Percentiles rank a stretch among this genome's conserved stretches.
Evolutionary conservation across 169 alveolate genomes (phyloP).

Genomic region (Cryptosporidium ryanae): DNA sequence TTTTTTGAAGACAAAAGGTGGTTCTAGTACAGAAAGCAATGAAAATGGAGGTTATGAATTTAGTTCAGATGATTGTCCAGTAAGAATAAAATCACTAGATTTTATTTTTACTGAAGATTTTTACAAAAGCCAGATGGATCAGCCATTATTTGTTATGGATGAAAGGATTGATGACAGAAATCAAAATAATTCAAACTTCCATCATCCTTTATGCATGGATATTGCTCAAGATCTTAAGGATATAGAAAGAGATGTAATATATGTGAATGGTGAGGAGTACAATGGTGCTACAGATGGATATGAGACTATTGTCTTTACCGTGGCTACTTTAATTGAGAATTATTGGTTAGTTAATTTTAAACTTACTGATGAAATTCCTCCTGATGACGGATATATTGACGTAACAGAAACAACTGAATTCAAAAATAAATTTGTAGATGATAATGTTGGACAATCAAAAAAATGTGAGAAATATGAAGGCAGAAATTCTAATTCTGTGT

Average conservation of each 20-base stretch:
- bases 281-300: slow-evolving; percentile 68
- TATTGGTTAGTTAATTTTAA: slow-evolving; percentile 33
- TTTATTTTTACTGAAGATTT: background rate
- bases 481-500: slow-evolving; percentile 33
- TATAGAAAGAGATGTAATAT: slow-evolving; percentile 63
- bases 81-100: slow-evolving; percentile 19
- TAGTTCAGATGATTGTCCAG: slow-evolving; percentile 4
- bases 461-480: slow-evolving; percentile 24
- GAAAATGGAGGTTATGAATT: background rate
- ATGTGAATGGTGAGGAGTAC: slow-evolving; percentile 52
- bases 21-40: background rate
- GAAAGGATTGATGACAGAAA: background rate
- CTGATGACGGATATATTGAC: background rate
- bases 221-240: slow-evolving; percentile 74
- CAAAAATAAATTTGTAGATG: background rate
- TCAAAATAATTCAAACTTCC: background rate
- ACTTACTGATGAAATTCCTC: background rate
- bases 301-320: slow-evolving; percentile 27
- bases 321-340: slow-evolving; percentile 33
- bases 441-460: background rate
- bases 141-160: slow-evolving; percentile 45
- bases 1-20: background rate
- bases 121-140: slow-evolving; percentile 27
- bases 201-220: slow-evolving; percentile 53
- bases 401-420: slow-evolving; percentile 22